These are phyloP conservation scores for Leccinum subgranulosum DNA, from an alignment of 768 basidiomycete species.

Conservation along the genomic window DNA sequence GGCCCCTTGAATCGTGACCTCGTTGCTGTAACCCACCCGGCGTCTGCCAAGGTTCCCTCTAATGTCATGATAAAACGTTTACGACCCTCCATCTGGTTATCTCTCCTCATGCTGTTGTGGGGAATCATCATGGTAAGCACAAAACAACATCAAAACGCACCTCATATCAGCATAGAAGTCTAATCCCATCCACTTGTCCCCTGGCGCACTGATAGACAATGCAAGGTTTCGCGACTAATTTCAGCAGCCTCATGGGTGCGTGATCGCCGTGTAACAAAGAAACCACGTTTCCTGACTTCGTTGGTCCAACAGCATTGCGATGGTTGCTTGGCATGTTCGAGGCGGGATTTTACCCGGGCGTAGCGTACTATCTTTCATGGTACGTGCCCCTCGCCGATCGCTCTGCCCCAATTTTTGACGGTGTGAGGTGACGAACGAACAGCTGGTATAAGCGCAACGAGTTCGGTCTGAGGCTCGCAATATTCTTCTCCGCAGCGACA, in stretches of 20 bases:
- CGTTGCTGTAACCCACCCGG: neutral
- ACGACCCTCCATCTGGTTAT: constrained; percentile 76
- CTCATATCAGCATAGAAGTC: neutral
- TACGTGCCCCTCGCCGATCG: constrained; percentile 27
- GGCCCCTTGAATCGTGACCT: neutral
- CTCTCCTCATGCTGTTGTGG: constrained; percentile 69
- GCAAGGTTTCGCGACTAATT: constrained; percentile 69
- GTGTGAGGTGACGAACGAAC: constrained; percentile 6
- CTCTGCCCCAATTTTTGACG: constrained; percentile 35
- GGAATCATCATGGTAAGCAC: constrained; percentile 65
- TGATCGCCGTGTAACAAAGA: neutral
- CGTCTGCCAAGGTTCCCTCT: constrained; percentile 51
- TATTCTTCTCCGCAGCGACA: constrained; percentile 78
- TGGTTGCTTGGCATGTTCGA: constrained; percentile 75
- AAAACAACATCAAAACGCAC: neutral
- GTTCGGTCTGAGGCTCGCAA: constrained; percentile 59
- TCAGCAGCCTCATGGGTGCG: constrained; percentile 63
- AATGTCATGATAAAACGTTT: constrained; percentile 71
- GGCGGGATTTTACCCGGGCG: constrained; percentile 41
- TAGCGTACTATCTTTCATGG: constrained; percentile 75
- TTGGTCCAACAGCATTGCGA: constrained; percentile 48
- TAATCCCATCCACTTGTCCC: neutral
- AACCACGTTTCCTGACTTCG: neutral
- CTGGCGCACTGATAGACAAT: constrained; percentile 48
- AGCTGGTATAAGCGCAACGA: constrained; percentile 71